These are phyloP conservation scores for Pythium chondricola DNA, from an alignment of 352 stramenopile species.

Conservation along the genomic window DNA sequence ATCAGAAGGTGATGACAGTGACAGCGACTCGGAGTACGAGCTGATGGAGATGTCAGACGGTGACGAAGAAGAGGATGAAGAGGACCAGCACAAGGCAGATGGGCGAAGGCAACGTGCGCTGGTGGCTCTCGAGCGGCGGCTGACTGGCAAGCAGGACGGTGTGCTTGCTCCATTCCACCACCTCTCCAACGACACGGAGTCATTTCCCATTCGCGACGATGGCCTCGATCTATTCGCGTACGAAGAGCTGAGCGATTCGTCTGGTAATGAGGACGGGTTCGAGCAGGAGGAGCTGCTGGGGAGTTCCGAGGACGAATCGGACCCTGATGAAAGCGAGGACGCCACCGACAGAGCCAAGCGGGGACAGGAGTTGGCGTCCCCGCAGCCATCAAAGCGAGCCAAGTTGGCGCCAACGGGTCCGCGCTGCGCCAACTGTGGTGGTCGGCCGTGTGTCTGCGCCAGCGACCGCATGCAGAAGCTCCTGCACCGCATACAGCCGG, in stretches of 20 bases:
- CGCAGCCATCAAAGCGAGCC: slow-evolving; percentile 40
- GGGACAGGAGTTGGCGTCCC: not conserved
- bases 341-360: slow-evolving; percentile 2
- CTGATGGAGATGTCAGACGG: slow-evolving; percentile 67
- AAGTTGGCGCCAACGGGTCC: slow-evolving; percentile 21
- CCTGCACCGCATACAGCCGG: slow-evolving; percentile 20
- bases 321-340: slow-evolving; percentile 3
- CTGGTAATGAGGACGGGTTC: slow-evolving; percentile 44
- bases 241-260: slow-evolving; percentile 12
- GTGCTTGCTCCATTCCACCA: slow-evolving; percentile 1
- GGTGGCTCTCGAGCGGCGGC: slow-evolving; percentile 57
- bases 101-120: slow-evolving; percentile 48
- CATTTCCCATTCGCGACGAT: not conserved
- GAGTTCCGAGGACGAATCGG: slow-evolving; percentile 38
- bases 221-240: slow-evolving; percentile 12
- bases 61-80: slow-evolving; percentile 29
- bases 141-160: slow-evolving; percentile 27
- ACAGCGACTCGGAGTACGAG: slow-evolving; percentile 75
- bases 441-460: slow-evolving; percentile 29
- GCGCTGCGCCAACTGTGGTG: slow-evolving; percentile 20
- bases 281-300: slow-evolving; percentile 66
- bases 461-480: slow-evolving; percentile 37
- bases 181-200: not conserved
- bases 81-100: slow-evolving; percentile 19
- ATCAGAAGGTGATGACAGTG: slow-evolving; percentile 60